Base-by-base conservation (phyloP, 441 rosid genomes). In the Capsella rubella region DNA sequence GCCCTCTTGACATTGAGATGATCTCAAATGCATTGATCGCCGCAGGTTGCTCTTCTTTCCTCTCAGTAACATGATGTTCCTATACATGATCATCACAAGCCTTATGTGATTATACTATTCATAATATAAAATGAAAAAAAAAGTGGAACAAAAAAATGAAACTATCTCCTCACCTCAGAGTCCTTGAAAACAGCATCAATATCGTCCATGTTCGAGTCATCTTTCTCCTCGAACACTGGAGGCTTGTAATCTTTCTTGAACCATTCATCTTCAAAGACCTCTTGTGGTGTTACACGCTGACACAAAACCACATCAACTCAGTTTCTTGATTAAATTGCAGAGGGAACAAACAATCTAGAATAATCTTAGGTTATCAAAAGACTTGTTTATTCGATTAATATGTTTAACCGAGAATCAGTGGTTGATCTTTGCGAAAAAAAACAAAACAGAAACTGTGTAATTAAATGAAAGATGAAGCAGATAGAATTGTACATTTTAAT, bases 141-240 rank as follows among this genome's bases (percentile, higher is more conserved):
- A 11, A 21, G 4, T 8, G 12, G 21, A 35, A 45, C 4, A 11
- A 28, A 1, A 21, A 12, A 50, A 35, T 35, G 39, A 15, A 32
- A 14, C 56, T 39, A 29, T 51, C 21, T 18, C 62, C 89, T 80
- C 64, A 90, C 97, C 70, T 78, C 78, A 1, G 90, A 88, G 78
- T 94, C 97, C 82, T 82, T 89, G 50, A 94, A 94, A 80, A 94
- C 97, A 68, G 97, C 94, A 77, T 91, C 97, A 35, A 94, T 85
- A 64, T 94, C 97, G 71, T 94, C 99, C 84, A 88, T 81, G 80
- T 84, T 91, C 54, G 93, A 77, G 62, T 87, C 82, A 62, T 84
- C 84, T 49, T 83, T 89, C 82, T 95, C 97, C 73, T 86, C 85
- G 47, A 92, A 95, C 29, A 88, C 82, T 3, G 99, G 87, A 10